Conservation (phyloP, 805 yeast species). For the Kazachstania viticola region DNA sequence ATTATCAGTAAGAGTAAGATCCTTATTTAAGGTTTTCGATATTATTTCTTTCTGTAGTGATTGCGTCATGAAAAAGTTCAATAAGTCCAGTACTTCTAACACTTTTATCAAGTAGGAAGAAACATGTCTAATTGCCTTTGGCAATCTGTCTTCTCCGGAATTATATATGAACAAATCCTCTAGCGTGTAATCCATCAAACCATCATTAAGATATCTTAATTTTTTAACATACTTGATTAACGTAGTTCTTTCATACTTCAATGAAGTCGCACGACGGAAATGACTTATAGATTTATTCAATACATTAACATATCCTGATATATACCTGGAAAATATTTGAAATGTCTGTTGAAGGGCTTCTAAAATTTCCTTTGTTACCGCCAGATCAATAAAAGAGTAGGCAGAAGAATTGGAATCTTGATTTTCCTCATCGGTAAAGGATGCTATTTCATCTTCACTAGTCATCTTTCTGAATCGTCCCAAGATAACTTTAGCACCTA, state of each 20-base stretch:
- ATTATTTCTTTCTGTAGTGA: slow-evolving; percentile 25
- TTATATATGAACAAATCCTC: slow-evolving; percentile 2
- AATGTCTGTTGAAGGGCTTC: slow-evolving; percentile 5
- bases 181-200: slow-evolving; percentile 5
- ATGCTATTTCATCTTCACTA: too few species aligned
- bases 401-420: too few species aligned
- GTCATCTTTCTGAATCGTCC: too few species aligned
- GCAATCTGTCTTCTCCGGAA: slow-evolving; percentile 2
- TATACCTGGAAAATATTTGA: slow-evolving; percentile 14
- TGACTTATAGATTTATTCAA: slow-evolving; percentile 24
- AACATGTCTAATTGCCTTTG: slow-evolving; percentile 12
- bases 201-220: slow-evolving; percentile 24
- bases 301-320: slow-evolving; percentile 21
- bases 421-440: too few species aligned
- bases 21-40: slow-evolving; percentile 24
- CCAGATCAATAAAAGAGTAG: too few species aligned
- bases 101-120: slow-evolving; percentile 17
- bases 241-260: slow-evolving; percentile 24
- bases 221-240: slow-evolving; percentile 27
- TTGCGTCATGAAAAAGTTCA: slow-evolving; percentile 24
- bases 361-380: slow-evolving; percentile 7
- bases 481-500: too few species aligned
- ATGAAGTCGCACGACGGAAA: slow-evolving; percentile 20
- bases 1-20: slow-evolving; percentile 14
- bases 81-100: slow-evolving; percentile 21